phyloP scores from a whole-genome alignment of 2,329 filamentous ascomycete genomes.

The Sporothrix pseudoabietina region DNA sequence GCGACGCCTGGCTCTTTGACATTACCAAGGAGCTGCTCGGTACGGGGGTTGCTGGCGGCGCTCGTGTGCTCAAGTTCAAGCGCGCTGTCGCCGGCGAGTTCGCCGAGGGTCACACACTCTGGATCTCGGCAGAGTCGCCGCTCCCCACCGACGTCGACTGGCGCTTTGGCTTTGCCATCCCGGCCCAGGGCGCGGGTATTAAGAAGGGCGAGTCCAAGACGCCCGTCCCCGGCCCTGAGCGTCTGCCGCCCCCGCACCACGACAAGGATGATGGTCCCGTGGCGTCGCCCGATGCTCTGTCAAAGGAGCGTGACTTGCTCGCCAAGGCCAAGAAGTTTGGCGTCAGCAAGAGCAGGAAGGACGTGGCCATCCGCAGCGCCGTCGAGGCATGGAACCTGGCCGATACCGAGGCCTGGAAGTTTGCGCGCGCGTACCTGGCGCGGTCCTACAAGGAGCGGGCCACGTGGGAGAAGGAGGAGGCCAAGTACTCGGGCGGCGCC shows the following conservation, averaged over 20 bases:
- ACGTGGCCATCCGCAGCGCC: constrained; percentile 54
- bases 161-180: constrained; percentile 84
- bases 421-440: constrained; percentile 68
- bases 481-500: constrained; percentile 63
- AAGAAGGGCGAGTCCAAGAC: constrained; percentile 58
- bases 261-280: constrained; percentile 53
- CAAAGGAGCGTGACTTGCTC: constrained; percentile 59
- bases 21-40: constrained; percentile 71
- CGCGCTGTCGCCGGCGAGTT: constrained; percentile 73
- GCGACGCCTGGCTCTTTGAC: constrained; percentile 76
- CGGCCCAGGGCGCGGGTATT: constrained; percentile 52
- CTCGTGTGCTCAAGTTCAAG: constrained; percentile 75
- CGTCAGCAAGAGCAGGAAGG: constrained; percentile 47
- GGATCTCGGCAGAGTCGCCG: constrained; percentile 72
- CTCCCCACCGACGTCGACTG: constrained; percentile 77
- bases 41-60: constrained; percentile 61
- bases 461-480: constrained; percentile 71
- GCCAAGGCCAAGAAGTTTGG: constrained; percentile 48
- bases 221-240: constrained; percentile 61
- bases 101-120: constrained; percentile 67
- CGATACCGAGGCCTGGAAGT: constrained; percentile 77
- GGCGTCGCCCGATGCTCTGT: constrained; percentile 55
- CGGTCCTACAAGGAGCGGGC: constrained; percentile 63
- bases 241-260: constrained; percentile 54
- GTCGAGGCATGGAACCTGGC: constrained; percentile 70